Percentiles rank a stretch among this genome's conserved stretches.
Evolutionary conservation across 306 rosid genomes (phyloP).

Genomic region (Vachellia collinsii): DNA sequence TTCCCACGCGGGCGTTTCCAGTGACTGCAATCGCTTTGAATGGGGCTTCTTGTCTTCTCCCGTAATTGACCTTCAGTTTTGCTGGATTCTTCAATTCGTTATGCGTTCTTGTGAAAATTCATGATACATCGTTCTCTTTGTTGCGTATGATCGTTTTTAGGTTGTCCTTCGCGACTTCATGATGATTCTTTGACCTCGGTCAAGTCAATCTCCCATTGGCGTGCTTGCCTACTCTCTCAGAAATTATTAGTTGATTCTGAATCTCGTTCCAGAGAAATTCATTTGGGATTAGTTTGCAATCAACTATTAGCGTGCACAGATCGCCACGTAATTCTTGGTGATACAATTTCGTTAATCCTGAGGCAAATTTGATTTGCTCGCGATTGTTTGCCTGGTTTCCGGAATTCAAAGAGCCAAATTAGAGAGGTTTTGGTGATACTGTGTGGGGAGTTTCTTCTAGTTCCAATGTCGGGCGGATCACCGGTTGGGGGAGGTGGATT

Average conservation of each 20-base stretch:
- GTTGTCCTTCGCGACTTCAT: conserved; percentile 32
- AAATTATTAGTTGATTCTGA: conserved; percentile 22
- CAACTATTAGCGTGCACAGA: conserved; percentile 12
- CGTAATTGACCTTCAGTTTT: conserved; percentile 35
- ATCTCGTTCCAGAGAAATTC: conserved; percentile 36
- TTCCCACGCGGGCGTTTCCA: conserved; percentile 29
- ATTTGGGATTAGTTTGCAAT: conserved; percentile 24
- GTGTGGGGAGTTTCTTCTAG: conserved; percentile 30
- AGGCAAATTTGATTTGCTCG: conserved; percentile 35
- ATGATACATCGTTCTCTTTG: conserved; percentile 19
- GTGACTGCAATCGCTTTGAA: conserved; percentile 29
- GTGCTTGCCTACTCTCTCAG: background rate
- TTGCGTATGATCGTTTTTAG: conserved; percentile 30
- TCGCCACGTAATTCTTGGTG: conserved; percentile 24
- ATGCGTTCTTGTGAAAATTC: conserved; percentile 1
- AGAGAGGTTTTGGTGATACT: conserved; percentile 42
- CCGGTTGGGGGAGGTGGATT: conserved; percentile 77
- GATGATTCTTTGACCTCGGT: conserved; percentile 33
- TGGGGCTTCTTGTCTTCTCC: conserved; percentile 51
- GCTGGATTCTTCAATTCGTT: conserved; percentile 41
- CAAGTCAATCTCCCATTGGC: conserved; percentile 11
- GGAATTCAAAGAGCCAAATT: conserved; percentile 26
- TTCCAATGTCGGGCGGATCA: conserved; percentile 92
- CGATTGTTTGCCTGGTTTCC: conserved; percentile 34
- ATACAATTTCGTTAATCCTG: conserved; percentile 36